Conservation (phyloP, 2,329 filamentous ascomycete genomes). For the Chrysoporthe cubensis region DNA sequence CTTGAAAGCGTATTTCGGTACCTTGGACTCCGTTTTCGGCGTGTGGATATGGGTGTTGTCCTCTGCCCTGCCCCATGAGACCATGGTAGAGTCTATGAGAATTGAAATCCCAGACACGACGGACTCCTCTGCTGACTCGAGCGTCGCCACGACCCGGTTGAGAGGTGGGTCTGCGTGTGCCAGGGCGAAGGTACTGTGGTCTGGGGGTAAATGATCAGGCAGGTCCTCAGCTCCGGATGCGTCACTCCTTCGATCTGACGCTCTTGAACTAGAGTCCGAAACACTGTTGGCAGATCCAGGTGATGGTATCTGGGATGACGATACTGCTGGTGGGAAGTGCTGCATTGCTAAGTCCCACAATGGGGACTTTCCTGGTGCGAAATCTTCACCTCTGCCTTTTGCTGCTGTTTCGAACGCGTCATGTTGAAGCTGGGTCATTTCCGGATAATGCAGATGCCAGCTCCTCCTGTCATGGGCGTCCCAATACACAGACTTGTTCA, state of each 20-base stretch:
- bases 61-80: constrained; percentile 76
- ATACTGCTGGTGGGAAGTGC: constrained; percentile 54
- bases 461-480: constrained; percentile 54
- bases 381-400: constrained; percentile 53
- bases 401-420: constrained; percentile 60
- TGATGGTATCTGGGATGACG: constrained; percentile 11
- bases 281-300: constrained; percentile 2
- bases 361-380: constrained; percentile 53
- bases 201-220: constrained; percentile 43
- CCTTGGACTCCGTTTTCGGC: constrained; percentile 65
- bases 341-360: constrained; percentile 63
- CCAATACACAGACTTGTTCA: constrained; percentile 63
- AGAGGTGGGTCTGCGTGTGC: constrained; percentile 38
- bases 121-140: constrained; percentile 70
- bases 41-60: constrained; percentile 71
- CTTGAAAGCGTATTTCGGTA: constrained; percentile 83
- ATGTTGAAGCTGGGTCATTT: constrained; percentile 65
- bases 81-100: constrained; percentile 66
- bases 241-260: constrained; percentile 15
- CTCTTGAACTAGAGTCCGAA: constrained; percentile 19
- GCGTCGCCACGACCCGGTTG: constrained; percentile 61
- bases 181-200: constrained; percentile 43
- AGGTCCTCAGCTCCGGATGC: constrained; percentile 30
- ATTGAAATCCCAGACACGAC: constrained; percentile 65
- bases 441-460: constrained; percentile 66